These are phyloP conservation scores for Yarrowia sp. DNA, from an alignment of 805 yeast genomes.

Conservation along the genomic window DNA sequence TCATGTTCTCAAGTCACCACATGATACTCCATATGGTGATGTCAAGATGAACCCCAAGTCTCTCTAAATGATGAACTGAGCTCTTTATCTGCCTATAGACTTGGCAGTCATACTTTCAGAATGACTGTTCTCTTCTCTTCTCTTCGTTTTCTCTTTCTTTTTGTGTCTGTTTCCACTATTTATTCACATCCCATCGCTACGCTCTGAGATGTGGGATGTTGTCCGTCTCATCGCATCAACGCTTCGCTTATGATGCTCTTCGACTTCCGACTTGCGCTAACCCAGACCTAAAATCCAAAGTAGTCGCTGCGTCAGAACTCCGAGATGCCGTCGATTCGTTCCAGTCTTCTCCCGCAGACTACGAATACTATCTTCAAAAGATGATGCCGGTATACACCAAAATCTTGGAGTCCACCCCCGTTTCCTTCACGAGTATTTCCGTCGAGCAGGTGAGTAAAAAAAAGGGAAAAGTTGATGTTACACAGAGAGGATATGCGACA, in stretches of 20 bases:
- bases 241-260: background rate
- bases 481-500: too few relatives aligned
- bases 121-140: too few relatives aligned
- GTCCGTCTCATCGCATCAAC: background rate
- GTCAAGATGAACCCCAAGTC: too few relatives aligned
- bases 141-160: too few relatives aligned
- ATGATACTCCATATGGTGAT: too few relatives aligned
- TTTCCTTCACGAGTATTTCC: constrained; percentile 69
- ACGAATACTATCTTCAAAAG: constrained; percentile 73
- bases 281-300: constrained; percentile 63
- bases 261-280: background rate
- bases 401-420: constrained; percentile 70
- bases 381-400: constrained; percentile 73
- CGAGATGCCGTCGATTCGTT: constrained; percentile 87
- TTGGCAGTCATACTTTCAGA: too few relatives aligned
- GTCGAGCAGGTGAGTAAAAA: constrained; percentile 56
- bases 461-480: background rate
- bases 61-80: too few relatives aligned
- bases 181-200: too few relatives aligned
- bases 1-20: too few relatives aligned
- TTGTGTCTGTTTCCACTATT: too few relatives aligned
- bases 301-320: constrained; percentile 77
- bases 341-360: constrained; percentile 74
- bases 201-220: too few relatives aligned
- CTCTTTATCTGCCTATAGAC: too few relatives aligned